Evolutionary conservation across 1,139 yeast species (phyloP).

Genomic region (Wickerhamomyces sp.): DNA sequence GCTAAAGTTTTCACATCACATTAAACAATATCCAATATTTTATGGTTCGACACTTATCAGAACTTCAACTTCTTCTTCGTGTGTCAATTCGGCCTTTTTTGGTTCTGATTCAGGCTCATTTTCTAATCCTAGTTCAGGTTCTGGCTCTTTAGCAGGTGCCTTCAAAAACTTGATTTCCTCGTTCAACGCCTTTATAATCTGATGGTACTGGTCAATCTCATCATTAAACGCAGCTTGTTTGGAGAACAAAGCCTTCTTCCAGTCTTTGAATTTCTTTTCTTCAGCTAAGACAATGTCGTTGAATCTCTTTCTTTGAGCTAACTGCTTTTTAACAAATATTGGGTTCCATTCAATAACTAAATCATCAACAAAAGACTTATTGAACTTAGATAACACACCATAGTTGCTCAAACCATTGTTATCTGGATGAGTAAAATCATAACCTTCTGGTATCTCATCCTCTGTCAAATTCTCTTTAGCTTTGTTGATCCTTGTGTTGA

Average conservation of each 20-base stretch:
- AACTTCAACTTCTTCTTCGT: background rate
- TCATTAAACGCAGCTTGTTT: conserved; percentile 54
- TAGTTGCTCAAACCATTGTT: conserved; percentile 30
- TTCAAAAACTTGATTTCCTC: conserved; percentile 31
- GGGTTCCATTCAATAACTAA: conserved; percentile 43
- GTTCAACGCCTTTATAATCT: conserved; percentile 34
- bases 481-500: conserved; percentile 34
- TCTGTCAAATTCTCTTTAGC: conserved; percentile 27
- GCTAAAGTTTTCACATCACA: too few relatives aligned
- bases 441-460: conserved; percentile 11
- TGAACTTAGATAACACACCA: conserved; percentile 35
- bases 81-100: background rate
- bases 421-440: conserved; percentile 28
- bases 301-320: conserved; percentile 41
- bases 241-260: conserved; percentile 55
- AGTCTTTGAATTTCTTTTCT: conserved; percentile 58
- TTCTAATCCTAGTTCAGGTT: too few relatives aligned
- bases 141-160: background rate
- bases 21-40: too few relatives aligned
- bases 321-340: conserved; percentile 41
- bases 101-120: background rate
- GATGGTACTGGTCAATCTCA: conserved; percentile 47
- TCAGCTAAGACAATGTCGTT: conserved; percentile 47
- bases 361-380: conserved; percentile 35
- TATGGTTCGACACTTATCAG: too few relatives aligned